These are phyloP conservation scores for Aureobasidium leucospermi DNA, from an alignment of 2,329 filamentous ascomycete species.

Conservation along the genomic window DNA sequence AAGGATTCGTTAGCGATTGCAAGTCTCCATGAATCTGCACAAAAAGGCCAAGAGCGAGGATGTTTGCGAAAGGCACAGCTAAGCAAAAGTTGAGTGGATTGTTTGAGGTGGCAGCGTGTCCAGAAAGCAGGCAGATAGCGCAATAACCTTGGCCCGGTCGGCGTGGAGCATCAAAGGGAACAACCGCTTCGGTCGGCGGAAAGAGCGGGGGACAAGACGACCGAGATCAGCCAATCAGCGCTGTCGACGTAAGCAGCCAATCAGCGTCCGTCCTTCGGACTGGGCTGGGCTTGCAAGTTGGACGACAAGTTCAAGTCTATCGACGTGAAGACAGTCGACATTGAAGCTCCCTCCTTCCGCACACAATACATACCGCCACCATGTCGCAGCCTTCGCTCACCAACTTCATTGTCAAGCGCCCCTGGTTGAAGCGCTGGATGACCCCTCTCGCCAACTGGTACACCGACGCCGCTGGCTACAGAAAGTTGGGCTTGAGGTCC, in stretches of 20 bases:
- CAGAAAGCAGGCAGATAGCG: background rate
- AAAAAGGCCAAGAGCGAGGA: background rate
- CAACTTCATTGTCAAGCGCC: constrained; percentile 71
- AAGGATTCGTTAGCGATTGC: constrained; percentile 7
- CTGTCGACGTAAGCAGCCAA: background rate
- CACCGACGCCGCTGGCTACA: constrained; percentile 80
- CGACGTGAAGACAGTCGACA: background rate
- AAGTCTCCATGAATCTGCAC: constrained; percentile 10
- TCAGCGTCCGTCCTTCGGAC: background rate
- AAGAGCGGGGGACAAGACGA: background rate
- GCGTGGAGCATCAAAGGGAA: background rate
- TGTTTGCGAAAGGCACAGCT: background rate
- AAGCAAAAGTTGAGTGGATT: background rate
- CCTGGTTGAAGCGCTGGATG: constrained; percentile 75
- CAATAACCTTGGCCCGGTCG: background rate
- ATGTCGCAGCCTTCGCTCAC: constrained; percentile 69
- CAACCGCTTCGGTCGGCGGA: background rate
- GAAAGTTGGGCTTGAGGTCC: constrained; percentile 85
- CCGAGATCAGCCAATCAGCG: background rate
- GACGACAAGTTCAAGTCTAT: background rate
- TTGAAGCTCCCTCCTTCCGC: background rate
- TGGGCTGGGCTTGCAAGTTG: background rate
- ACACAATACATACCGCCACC: constrained; percentile 20
- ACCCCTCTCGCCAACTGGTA: constrained; percentile 85
- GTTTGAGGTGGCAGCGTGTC: background rate